These are phyloP conservation scores for Hypomontagnella monticulosa DNA, from an alignment of 495 filamentous ascomycete species.

Conservation along the genomic window DNA sequence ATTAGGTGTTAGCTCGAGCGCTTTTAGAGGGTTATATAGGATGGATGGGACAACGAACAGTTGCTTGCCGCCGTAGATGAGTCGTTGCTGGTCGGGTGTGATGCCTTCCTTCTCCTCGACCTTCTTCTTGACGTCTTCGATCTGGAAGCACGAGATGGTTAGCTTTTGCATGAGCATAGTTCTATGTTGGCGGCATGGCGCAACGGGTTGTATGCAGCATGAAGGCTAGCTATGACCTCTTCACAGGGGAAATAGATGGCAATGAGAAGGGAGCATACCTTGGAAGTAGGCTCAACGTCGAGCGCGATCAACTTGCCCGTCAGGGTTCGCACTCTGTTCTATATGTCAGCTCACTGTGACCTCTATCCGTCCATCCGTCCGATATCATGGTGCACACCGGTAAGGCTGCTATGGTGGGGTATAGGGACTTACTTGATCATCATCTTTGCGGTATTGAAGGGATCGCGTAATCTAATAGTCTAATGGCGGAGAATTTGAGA, in stretches of 20 bases:
- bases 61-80: conserved; percentile 97
- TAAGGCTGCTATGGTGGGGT: conserved; percentile 21
- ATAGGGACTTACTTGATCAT: conserved; percentile 55
- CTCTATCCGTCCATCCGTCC: not conserved
- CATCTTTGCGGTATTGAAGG: conserved; percentile 52
- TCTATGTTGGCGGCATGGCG: no score
- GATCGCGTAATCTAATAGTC: no score
- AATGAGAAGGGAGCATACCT: conserved; percentile 61
- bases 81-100: conserved; percentile 93
- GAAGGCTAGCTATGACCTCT: no score
- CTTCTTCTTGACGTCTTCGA: conserved; percentile 95
- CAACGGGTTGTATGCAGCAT: no score
- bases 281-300: conserved; percentile 91
- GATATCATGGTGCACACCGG: conserved; percentile 5
- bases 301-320: conserved; percentile 99
- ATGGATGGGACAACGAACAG: conserved; percentile 71
- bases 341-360: conserved; percentile 15
- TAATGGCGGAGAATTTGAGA: no score
- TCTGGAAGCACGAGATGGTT: conserved; percentile 57
- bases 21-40: not conserved
- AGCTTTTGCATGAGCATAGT: not conserved
- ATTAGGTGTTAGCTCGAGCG: conserved; percentile 18
- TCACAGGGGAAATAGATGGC: not conserved
- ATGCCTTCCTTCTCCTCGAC: conserved; percentile 99
- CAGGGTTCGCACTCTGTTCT: conserved; percentile 89